These are phyloP conservation scores for Lachancea lanzarotensis DNA, from an alignment of 805 yeast species.

Conservation along the genomic window DNA sequence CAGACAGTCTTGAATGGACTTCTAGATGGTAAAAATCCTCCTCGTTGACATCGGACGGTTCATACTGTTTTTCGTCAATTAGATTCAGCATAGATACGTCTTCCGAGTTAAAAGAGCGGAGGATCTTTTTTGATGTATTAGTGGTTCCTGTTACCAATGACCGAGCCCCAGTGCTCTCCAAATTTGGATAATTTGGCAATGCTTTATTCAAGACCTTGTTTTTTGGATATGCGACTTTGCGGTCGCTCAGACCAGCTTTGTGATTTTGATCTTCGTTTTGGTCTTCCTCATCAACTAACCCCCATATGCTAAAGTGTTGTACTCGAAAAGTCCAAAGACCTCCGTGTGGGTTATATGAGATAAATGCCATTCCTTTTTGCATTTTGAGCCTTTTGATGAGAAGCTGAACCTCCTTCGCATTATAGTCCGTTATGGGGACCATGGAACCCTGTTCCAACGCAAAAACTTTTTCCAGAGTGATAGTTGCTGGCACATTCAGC, in stretches of 20 bases:
- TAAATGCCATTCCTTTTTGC: conserved; percentile 65
- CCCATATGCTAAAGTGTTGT: conserved; percentile 93
- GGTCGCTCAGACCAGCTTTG: conserved; percentile 1
- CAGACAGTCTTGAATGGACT: conserved; percentile 41
- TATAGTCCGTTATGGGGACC: conserved; percentile 24
- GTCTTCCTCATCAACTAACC: conserved; percentile 61
- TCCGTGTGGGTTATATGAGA: conserved; percentile 69
- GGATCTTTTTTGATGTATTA: not conserved
- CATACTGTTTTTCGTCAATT: conserved; percentile 60
- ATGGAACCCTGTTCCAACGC: conserved; percentile 38
- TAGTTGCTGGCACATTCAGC: conserved; percentile 69
- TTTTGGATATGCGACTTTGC: conserved; percentile 6
- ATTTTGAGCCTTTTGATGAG: conserved; percentile 47
- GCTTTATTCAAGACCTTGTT: not conserved
- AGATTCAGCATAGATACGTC: conserved; percentile 31
- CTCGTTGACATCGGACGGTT: conserved; percentile 50
- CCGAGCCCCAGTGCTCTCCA: not conserved
- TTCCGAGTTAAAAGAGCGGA: conserved; percentile 8
- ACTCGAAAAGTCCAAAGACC: conserved; percentile 78
- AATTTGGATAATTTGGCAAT: not conserved
- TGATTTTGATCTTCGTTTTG: not conserved
- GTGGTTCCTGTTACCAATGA: not conserved
- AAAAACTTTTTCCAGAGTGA: conserved; percentile 55
- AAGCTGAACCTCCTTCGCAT: conserved; percentile 39
- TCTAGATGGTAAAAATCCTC: conserved; percentile 41